Conservation (phyloP, 345 rosid genomes). For the thale cress (Arabidopsis thaliana) region TAIR10.1 NC_003076.8:14925001-14925500, state of each 20-base stretch:
- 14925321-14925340: conserved; percentile 65
- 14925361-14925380: conserved; percentile 61
- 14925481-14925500: conserved; percentile 61
- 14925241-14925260: conserved; percentile 50
- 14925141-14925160: conserved; percentile 49
- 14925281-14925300: conserved; percentile 62
- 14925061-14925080: conserved; percentile 61
- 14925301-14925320: conserved; percentile 69
- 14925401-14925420: conserved; percentile 78
- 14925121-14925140: conserved; percentile 54
- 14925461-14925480: conserved; percentile 58
- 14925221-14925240: conserved; percentile 65
- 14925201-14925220: conserved; percentile 82
- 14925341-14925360: conserved; percentile 52
- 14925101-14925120: conserved; percentile 71
- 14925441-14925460: conserved; percentile 70
- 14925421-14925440: conserved; percentile 75
- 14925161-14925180: conserved; percentile 65
- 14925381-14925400: conserved; percentile 58
- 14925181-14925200: conserved; percentile 60
- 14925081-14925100: conserved; percentile 81
- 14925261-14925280: conserved; percentile 51
- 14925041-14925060: conserved; percentile 60
- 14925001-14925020: conserved; percentile 71
- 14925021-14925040: conserved; percentile 61